These are phyloP conservation scores for Vigna radiata DNA, from an alignment of 306 rosid genomes.

Conservation along the genomic window DNA sequence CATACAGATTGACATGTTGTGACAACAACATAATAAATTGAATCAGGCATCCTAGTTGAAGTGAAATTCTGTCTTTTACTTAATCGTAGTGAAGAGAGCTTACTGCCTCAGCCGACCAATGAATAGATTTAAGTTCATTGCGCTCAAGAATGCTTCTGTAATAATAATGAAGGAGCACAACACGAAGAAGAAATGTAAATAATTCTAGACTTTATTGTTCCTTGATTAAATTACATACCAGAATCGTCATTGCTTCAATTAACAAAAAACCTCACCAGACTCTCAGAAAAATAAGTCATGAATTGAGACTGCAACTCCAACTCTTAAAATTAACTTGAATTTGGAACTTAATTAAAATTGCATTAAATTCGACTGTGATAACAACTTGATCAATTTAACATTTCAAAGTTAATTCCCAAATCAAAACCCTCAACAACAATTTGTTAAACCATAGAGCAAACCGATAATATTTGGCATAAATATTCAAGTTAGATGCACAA, in stretches of 20 bases:
- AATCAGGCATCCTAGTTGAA: slow-evolving; percentile 29
- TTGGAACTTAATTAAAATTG: slow-evolving; percentile 14
- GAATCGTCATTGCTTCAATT: neutral
- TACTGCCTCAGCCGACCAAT: slow-evolving; percentile 92
- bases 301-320: neutral
- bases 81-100: slow-evolving; percentile 45
- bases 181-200: slow-evolving; percentile 35
- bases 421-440: slow-evolving; percentile 3
- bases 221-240: slow-evolving; percentile 4
- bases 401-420: slow-evolving; percentile 35
- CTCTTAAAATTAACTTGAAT: slow-evolving; percentile 11
- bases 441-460: slow-evolving; percentile 8
- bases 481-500: neutral
- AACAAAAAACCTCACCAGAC: neutral
- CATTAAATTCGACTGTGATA: neutral
- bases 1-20: neutral
- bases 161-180: slow-evolving; percentile 62
- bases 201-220: neutral
- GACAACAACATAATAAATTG: neutral
- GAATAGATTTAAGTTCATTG: slow-evolving; percentile 77
- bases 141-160: slow-evolving; percentile 86
- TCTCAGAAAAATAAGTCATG: neutral
- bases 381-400: neutral
- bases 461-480: slow-evolving; percentile 17
- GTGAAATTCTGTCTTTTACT: slow-evolving; percentile 15